Evolutionary conservation across 129 eudicot species (phyloP).

Genomic region (Chrysanthemum lavandulifolium): DNA sequence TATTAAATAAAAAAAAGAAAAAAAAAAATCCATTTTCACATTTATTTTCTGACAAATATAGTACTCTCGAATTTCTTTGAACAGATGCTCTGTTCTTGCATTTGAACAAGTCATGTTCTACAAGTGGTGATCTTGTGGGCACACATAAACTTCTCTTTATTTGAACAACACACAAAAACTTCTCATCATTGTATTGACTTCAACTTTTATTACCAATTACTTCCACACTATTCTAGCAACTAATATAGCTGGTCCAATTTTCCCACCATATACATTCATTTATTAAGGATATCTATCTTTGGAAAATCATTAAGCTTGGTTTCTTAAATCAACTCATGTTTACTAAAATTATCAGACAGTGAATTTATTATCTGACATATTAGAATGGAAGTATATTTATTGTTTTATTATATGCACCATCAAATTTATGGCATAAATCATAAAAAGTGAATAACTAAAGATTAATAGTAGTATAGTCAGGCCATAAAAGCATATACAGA

Average conservation of each 20-base stretch:
- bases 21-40: no score
- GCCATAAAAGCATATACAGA: no score
- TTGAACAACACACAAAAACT: slow-evolving; percentile 16
- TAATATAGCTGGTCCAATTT: background rate
- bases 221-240: slow-evolving; percentile 1
- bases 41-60: background rate
- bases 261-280: background rate
- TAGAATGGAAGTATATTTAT: no score
- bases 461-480: no score
- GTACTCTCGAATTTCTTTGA: background rate
- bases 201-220: slow-evolving; percentile 21
- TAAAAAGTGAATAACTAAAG: no score
- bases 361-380: background rate
- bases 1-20: no score
- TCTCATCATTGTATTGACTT: slow-evolving; percentile 28
- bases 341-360: background rate
- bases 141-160: slow-evolving; percentile 25
- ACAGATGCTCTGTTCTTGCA: background rate
- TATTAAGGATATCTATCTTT: background rate
- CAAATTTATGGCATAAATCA: no score
- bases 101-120: slow-evolving; percentile 32
- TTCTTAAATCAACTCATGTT: background rate
- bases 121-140: slow-evolving; percentile 22
- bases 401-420: no score
- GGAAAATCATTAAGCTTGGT: background rate